Percentiles rank a stretch among this genome's conserved stretches.
phyloP scores from a whole-genome alignment of 768 basidiomycete genomes.

The Mycena capillaripes region DNA sequence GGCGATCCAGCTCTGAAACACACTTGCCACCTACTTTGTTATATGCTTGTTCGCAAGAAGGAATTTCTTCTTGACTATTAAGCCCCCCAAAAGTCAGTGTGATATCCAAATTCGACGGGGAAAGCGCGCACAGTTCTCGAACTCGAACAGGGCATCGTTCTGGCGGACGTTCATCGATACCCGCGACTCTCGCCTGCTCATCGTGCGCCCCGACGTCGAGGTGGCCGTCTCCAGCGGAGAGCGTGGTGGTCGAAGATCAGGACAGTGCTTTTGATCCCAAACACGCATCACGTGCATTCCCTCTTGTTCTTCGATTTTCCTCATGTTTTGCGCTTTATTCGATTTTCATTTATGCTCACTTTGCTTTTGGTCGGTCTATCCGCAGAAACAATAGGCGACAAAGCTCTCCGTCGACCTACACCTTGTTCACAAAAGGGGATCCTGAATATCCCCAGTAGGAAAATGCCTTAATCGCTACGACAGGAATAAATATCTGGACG shows the following conservation, averaged over 20 bases:
- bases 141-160: slow-evolving; percentile 86
- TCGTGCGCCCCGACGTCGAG: slow-evolving; percentile 48
- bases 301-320: not conserved
- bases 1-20: slow-evolving; percentile 14
- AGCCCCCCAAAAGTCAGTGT: slow-evolving; percentile 49
- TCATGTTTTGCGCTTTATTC: not conserved
- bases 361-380: not conserved
- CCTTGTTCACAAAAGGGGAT: slow-evolving; percentile 25
- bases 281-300: slow-evolving; percentile 18
- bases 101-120: slow-evolving; percentile 36
- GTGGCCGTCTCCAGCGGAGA: slow-evolving; percentile 9
- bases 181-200: slow-evolving; percentile 74
- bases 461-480: slow-evolving; percentile 2
- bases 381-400: slow-evolving; percentile 11
- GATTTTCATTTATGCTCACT: not conserved
- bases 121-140: slow-evolving; percentile 81
- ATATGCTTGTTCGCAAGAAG: slow-evolving; percentile 93
- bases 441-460: slow-evolving; percentile 23
- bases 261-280: slow-evolving; percentile 31
- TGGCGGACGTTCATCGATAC: slow-evolving; percentile 76
- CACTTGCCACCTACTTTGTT: slow-evolving; percentile 73
- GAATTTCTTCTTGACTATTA: slow-evolving; percentile 92
- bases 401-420: not conserved
- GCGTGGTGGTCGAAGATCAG: slow-evolving; percentile 31
- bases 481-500: not conserved